Percentiles rank a stretch among this genome's conserved stretches.
Evolutionary conservation across 352 stramenopile species (phyloP).

Genomic region (Phytophthora pistaciae): DNA sequence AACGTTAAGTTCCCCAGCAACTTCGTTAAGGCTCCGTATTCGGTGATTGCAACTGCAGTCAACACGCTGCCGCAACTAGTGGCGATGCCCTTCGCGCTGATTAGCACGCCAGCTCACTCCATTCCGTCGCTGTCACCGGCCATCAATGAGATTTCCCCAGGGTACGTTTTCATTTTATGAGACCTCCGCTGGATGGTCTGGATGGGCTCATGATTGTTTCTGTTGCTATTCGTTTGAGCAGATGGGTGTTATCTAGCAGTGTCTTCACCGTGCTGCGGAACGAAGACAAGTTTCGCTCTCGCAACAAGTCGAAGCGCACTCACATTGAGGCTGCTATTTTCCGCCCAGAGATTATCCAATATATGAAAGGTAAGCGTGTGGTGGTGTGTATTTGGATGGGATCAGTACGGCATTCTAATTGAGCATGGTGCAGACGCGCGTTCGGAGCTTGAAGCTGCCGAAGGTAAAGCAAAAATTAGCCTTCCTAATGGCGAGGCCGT

Average conservation of each 20-base stretch:
- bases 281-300: constrained; percentile 88
- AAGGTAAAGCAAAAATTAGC: constrained; percentile 48
- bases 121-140: constrained; percentile 83
- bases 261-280: constrained; percentile 94
- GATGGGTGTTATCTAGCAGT: constrained; percentile 92
- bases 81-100: constrained; percentile 82
- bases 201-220: neutral
- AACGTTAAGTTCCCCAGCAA: constrained; percentile 97
- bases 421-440: constrained; percentile 46
- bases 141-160: constrained; percentile 87
- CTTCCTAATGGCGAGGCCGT: constrained; percentile 61
- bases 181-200: neutral
- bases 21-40: constrained; percentile 93
- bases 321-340: constrained; percentile 72
- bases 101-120: constrained; percentile 80
- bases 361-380: constrained; percentile 72
- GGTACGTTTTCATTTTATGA: constrained; percentile 27
- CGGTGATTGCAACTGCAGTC: constrained; percentile 94
- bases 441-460: constrained; percentile 37
- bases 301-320: constrained; percentile 80
- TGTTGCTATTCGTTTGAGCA: constrained; percentile 25
- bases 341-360: constrained; percentile 74
- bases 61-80: constrained; percentile 90
- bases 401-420: constrained; percentile 5
- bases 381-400: neutral